Base-by-base conservation (phyloP, 768 basidiomycete species). In the Mycena albidolilacea region DNA sequence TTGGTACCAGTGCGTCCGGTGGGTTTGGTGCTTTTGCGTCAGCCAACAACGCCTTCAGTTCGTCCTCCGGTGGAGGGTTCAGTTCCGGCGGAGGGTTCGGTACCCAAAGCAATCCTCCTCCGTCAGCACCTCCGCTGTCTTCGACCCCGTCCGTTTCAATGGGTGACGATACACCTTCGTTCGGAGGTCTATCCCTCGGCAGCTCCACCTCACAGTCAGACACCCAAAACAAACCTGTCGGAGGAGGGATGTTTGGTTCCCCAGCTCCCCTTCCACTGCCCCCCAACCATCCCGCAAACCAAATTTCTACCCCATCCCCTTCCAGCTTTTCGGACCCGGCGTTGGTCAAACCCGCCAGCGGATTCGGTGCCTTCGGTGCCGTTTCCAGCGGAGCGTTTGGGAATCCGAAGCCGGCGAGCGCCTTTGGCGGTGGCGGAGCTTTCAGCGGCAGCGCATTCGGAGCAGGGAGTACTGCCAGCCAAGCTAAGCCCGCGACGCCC, bases 381-480 rank as follows among this genome's bases (percentile, higher is more conserved):
- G 64, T 71, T 10, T 67, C 63, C 48, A 75, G 71, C 5, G 79
- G 79, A 52, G 82, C 82, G 6, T 86, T 86, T 66, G 76, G 79
- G 23, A 81, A 78, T 71, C 60, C 84, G 1, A 77, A 80, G 58
- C 71, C 77, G 0, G 23, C 63, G 23, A 76, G 54, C 15, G 75
- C 79, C 1, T 83, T 84, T 75, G 81, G 79, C 57, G 87, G 86
- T 2, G 87, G 88, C 68, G 86, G 86, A 15, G 74, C 75, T 17
- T 79, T 76, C 61, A 61, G 67, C 21, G 70, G 74, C 12, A 63
- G 70, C 0, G 60, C 67, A 11, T 70, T 70, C n/a, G 55, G 63
- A 4, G 70, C 70, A 12, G 43, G n/a, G 73, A 44, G 60, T 60
- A 30, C 12, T 48, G 11, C 23, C 69, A 39, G 50, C 62, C 41